Percentiles rank a stretch among this genome's conserved stretches.
These are phyloP conservation scores for Galerina marginata DNA, from an alignment of 768 basidiomycete species.

Conservation along the genomic window DNA sequence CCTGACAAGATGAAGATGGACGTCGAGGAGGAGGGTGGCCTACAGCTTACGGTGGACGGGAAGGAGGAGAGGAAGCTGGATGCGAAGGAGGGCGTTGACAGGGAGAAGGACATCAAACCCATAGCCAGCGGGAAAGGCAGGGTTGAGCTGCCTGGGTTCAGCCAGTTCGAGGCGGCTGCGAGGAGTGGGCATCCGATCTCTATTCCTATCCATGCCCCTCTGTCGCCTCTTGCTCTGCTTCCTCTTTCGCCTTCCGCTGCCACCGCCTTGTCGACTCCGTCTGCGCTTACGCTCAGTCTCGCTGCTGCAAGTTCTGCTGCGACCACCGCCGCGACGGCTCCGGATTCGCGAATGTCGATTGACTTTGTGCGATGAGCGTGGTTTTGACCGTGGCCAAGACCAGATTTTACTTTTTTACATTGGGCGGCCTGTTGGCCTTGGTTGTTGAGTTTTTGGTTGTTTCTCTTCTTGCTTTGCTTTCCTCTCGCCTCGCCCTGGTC, in stretches of 20 bases:
- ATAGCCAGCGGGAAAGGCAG: conserved; percentile 1
- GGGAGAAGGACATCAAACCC: conserved; percentile 6
- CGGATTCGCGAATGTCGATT: conserved; percentile 27
- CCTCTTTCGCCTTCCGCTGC: neutral
- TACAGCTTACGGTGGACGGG: conserved; percentile 15
- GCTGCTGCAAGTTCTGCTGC: neutral
- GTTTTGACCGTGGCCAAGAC: neutral
- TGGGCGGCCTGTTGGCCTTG: neutral
- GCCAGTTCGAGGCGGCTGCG: conserved; percentile 66
- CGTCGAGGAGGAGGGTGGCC: conserved; percentile 1
- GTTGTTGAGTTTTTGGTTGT: neutral
- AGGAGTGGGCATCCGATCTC: conserved; percentile 15
- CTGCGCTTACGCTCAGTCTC: conserved; percentile 19
- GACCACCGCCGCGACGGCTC: neutral
- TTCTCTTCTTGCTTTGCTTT: too few relatives aligned
- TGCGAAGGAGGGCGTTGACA: conserved; percentile 3
- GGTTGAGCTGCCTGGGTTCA: conserved; percentile 67
- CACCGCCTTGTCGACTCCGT: conserved; percentile 23
- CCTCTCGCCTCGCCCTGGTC: too few relatives aligned
- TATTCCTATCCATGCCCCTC: conserved; percentile 3
- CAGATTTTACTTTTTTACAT: neutral
- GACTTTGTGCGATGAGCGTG: conserved; percentile 26
- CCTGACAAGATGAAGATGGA: conserved; percentile 9
- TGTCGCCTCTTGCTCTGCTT: too few relatives aligned
- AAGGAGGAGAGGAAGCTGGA: conserved; percentile 18